These are phyloP conservation scores for Haplosporangium gracile DNA, from an alignment of 192 early-diverging fungal species.

Conservation along the genomic window DNA sequence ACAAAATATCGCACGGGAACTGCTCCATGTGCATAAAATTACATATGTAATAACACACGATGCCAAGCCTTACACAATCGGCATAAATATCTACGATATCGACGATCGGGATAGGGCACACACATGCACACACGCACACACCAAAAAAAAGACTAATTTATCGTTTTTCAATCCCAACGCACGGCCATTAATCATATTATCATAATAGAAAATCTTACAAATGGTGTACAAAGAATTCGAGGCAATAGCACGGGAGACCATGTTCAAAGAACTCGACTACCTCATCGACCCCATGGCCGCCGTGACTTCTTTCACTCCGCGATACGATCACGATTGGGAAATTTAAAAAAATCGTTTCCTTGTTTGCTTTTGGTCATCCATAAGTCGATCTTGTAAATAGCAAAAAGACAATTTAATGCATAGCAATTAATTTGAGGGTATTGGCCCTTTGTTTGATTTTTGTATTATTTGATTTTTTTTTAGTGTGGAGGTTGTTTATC, in stretches of 20 bases:
- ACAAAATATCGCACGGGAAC: background rate
- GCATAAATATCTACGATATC: too few species aligned
- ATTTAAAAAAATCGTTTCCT: background rate
- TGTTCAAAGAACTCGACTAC: slow-evolving; percentile 31
- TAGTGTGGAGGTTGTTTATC: background rate
- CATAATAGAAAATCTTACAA: slow-evolving; percentile 25
- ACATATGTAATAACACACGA: background rate
- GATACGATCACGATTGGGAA: slow-evolving; percentile 27
- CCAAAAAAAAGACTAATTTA: background rate
- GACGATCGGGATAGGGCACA: too few species aligned
- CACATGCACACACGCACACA: too few species aligned
- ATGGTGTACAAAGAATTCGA: slow-evolving; percentile 40
- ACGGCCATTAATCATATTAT: background rate
- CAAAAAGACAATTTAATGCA: too few species aligned
- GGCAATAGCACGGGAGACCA: slow-evolving; percentile 18
- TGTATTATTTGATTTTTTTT: background rate
- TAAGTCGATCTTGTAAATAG: too few species aligned
- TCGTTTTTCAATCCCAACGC: background rate
- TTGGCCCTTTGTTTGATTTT: too few species aligned
- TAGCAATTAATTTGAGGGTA: too few species aligned
- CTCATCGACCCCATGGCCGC: slow-evolving; percentile 31
- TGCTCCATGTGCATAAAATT: background rate
- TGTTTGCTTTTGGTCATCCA: background rate
- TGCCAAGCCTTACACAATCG: too few species aligned
- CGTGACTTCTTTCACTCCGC: background rate